phyloP scores from a whole-genome alignment of 2,329 filamentous ascomycete genomes.

The Sporothrix globosa region DNA sequence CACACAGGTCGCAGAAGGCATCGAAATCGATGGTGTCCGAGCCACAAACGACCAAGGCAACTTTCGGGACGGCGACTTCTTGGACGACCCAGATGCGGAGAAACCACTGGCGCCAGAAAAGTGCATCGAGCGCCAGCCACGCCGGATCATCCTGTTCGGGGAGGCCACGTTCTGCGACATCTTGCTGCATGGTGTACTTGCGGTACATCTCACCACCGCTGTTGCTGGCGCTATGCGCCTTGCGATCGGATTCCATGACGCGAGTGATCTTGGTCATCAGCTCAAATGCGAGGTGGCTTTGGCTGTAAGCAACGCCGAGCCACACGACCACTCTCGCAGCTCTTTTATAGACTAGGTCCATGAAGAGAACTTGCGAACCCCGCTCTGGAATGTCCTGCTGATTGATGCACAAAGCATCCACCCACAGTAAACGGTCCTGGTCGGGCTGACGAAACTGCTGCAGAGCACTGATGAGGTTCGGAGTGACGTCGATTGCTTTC shows the following conservation, averaged over 20 bases:
- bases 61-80: not conserved
- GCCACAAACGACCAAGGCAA: not conserved
- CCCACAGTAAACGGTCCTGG: constrained; percentile 7
- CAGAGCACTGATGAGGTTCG: not conserved
- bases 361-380: not conserved
- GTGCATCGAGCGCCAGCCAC: constrained; percentile 7
- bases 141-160: not conserved
- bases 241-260: not conserved
- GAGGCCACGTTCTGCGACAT: not conserved
- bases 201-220: not conserved
- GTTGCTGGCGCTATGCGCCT: not conserved
- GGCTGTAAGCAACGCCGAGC: constrained; percentile 17
- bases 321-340: not conserved
- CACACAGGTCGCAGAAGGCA: not conserved
- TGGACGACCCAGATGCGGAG: constrained; percentile 17
- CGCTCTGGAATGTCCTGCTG: constrained; percentile 11
- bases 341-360: constrained; percentile 8
- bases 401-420: constrained; percentile 20
- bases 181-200: constrained; percentile 7
- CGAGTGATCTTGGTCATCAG: not conserved
- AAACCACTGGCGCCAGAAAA: constrained; percentile 22
- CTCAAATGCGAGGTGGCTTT: constrained; percentile 4
- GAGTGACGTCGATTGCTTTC: not conserved
- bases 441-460: not conserved
- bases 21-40: constrained; percentile 12